phyloP scores from a whole-genome alignment of 164 flowering plant species.

The Buxus sempervirens region DNA sequence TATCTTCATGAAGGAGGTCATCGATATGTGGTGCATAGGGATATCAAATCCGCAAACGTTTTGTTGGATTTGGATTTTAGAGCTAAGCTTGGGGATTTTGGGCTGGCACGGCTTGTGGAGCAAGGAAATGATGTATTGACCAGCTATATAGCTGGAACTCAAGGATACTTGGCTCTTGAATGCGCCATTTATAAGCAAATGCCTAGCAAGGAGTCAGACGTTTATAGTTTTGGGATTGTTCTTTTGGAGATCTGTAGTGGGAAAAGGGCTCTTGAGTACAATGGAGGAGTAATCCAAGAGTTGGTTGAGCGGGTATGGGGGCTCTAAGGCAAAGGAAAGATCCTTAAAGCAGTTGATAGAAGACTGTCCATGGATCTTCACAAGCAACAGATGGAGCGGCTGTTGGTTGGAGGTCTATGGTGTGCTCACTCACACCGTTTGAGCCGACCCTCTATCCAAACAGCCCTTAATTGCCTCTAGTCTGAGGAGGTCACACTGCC shows the following conservation, averaged over 20 bases:
- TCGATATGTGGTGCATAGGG: neutral
- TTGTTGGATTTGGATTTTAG: too few relatives aligned
- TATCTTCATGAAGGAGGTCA: neutral
- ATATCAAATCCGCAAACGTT: neutral
- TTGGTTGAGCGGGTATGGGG: neutral
- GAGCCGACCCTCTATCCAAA: neutral
- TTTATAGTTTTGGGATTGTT: neutral
- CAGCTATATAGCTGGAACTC: neutral
- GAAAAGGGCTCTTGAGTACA: neutral
- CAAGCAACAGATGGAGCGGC: too few relatives aligned
- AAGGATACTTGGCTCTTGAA: neutral
- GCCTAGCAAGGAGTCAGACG: neutral
- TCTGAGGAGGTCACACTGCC: too few relatives aligned
- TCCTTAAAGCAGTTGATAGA: too few relatives aligned
- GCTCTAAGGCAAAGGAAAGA: too few relatives aligned
- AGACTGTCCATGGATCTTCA: too few relatives aligned
- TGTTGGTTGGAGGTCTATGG: neutral
- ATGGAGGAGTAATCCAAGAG: neutral
- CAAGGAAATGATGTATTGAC: neutral
- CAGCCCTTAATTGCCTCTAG: too few relatives aligned
- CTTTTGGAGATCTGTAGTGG: neutral
- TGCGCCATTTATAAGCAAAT: too few relatives aligned
- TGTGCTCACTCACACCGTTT: neutral
- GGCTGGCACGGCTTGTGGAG: neutral
- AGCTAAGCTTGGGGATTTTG: neutral